A percentile compares a stretch with the other conserved stretches of the same genome.
These are phyloP conservation scores for Hypoxylon sp. DNA, from an alignment of 2,329 filamentous ascomycete species.

Conservation along the genomic window DNA sequence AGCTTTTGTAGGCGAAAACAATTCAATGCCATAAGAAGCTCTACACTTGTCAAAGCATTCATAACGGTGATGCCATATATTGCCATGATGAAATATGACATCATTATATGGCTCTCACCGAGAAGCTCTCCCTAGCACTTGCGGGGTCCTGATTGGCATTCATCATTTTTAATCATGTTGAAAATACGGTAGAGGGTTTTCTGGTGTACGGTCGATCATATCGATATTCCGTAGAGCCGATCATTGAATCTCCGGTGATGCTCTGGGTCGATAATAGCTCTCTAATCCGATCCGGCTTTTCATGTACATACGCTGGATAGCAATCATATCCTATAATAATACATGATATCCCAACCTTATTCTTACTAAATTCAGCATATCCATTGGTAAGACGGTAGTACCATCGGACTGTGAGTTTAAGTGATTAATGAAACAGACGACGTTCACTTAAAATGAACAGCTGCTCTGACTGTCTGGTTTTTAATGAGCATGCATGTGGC, in stretches of 20 bases:
- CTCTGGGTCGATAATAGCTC: conserved; percentile 7
- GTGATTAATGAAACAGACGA: conserved; percentile 2
- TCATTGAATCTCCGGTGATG: not conserved
- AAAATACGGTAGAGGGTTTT: conserved; percentile 25
- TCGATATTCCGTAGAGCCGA: conserved; percentile 6
- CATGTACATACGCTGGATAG: not conserved
- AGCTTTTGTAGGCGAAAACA: conserved; percentile 16
- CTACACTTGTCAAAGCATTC: conserved; percentile 9
- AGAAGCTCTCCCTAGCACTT: conserved; percentile 25
- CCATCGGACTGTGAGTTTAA: not conserved
- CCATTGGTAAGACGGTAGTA: not conserved
- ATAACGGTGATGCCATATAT: conserved; percentile 38
- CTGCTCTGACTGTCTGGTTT: not conserved
- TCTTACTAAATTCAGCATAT: not conserved
- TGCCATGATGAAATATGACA: conserved; percentile 51
- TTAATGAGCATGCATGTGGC: conserved; percentile 26
- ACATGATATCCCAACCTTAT: not conserved
- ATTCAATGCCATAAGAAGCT: conserved; percentile 15
- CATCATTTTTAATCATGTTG: conserved; percentile 3
- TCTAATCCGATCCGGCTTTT: conserved; percentile 5
- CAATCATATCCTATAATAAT: not conserved
- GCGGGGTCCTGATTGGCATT: conserved; percentile 24
- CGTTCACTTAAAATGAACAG: conserved; percentile 2
- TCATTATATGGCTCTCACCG: conserved; percentile 40
- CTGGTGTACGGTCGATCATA: conserved; percentile 11